Conservation (phyloP, 257 asterid species). For the Solanum habrochaites region DNA sequence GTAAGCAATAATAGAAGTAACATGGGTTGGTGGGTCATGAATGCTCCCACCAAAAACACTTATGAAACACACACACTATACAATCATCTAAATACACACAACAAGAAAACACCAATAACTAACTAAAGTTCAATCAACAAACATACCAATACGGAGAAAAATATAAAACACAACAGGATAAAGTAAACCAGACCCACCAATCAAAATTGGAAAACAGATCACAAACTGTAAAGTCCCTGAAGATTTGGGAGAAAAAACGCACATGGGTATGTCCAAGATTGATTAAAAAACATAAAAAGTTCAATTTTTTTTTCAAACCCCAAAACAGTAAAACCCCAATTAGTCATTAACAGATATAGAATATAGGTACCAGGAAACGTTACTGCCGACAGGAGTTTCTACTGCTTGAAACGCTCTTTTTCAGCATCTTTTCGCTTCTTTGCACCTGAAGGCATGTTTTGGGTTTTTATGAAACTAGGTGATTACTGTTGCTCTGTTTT, state of each 20-base stretch:
- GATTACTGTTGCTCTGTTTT: not conserved
- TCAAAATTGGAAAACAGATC: slow-evolving; percentile 13
- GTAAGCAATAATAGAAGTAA: not conserved
- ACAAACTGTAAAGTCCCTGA: slow-evolving; percentile 17
- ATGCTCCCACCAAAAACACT: not conserved
- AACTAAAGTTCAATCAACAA: not conserved
- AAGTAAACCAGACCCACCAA: slow-evolving; percentile 22
- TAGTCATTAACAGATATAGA: not conserved
- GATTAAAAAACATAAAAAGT: not conserved
- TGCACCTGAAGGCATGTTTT: slow-evolving; percentile 35
- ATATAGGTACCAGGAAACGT: slow-evolving; percentile 20
- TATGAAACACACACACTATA: not conserved
- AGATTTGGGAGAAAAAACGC: slow-evolving; percentile 1
- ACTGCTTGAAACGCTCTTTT: slow-evolving; percentile 27
- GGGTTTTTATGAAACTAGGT: not conserved
- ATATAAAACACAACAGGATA: slow-evolving; percentile 8
- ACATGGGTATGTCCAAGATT: slow-evolving; percentile 12
- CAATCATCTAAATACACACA: not conserved
- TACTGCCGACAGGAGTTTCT: not conserved
- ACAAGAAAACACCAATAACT: slow-evolving; percentile 3
- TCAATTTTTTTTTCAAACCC: not conserved
- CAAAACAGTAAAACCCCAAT: not conserved
- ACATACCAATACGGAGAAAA: not conserved
- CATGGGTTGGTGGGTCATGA: slow-evolving; percentile 1
- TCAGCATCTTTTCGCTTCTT: slow-evolving; percentile 26